Evolutionary conservation across 2,329 filamentous ascomycete genomes (phyloP).

Genomic region (Penicillium sp.): DNA sequence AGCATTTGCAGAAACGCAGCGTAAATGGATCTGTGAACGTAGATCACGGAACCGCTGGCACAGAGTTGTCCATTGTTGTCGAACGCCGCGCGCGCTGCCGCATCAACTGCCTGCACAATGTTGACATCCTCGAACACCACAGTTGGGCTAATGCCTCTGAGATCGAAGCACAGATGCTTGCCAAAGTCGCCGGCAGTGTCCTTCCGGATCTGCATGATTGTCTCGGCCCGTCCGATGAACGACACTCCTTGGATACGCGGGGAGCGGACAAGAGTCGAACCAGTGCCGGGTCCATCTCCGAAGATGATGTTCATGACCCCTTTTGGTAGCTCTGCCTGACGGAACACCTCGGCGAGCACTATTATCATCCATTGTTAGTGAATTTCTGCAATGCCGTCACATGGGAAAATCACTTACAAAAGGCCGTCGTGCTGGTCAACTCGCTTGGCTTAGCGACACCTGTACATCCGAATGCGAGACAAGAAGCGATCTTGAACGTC

Average conservation of each 20-base stretch:
- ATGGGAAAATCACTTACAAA: not conserved
- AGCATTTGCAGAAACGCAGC: not conserved
- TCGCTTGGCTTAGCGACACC: not conserved
- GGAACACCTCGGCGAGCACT: not conserved
- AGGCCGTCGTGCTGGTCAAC: not conserved
- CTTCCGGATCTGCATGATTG: not conserved
- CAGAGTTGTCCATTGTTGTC: not conserved
- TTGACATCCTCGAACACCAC: not conserved
- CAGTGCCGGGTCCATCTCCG: not conserved
- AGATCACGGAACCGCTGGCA: not conserved
- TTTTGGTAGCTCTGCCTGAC: not conserved
- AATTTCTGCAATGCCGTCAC: no score
- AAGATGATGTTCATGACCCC: not conserved
- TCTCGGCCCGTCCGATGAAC: not conserved
- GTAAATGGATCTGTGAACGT: not conserved
- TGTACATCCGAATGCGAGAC: not conserved
- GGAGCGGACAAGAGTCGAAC: not conserved
- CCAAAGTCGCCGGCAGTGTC: not conserved
- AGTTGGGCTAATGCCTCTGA: not conserved
- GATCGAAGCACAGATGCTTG: not conserved
- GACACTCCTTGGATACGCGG: not conserved
- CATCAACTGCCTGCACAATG: not conserved
- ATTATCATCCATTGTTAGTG: not conserved
- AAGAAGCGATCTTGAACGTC: not conserved
- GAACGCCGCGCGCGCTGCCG: not conserved